phyloP scores from a whole-genome alignment of 495 filamentous ascomycete genomes.

The Lentithecium fluviatile region DNA sequence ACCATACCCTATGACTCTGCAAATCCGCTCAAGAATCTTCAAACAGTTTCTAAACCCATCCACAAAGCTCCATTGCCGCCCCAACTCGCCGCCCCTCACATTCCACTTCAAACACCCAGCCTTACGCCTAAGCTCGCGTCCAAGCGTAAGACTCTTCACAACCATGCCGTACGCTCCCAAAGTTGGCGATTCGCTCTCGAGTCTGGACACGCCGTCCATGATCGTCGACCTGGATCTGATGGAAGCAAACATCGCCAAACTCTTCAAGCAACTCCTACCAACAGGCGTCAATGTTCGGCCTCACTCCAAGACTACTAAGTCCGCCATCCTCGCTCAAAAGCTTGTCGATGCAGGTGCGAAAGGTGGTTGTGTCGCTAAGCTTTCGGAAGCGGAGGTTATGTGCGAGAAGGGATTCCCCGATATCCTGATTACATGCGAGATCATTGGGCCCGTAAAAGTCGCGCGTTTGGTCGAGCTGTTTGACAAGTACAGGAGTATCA shows the following conservation, averaged over 20 bases:
- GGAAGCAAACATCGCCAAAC: constrained; percentile 40
- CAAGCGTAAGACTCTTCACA: neutral
- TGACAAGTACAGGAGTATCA: constrained; percentile 25
- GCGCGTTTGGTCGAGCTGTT: constrained; percentile 37
- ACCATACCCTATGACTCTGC: too few relatives aligned
- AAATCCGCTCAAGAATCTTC: too few relatives aligned
- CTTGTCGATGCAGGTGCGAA: constrained; percentile 37
- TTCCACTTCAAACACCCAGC: too few relatives aligned
- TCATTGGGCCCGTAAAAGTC: constrained; percentile 39
- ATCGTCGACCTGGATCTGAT: constrained; percentile 42
- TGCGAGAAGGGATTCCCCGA: constrained; percentile 37
- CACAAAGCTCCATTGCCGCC: too few relatives aligned
- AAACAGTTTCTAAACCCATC: too few relatives aligned
- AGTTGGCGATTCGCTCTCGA: constrained; percentile 34
- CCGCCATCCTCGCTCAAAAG: constrained; percentile 35
- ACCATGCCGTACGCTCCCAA: constrained; percentile 36
- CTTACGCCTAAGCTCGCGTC: too few relatives aligned
- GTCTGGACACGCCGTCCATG: constrained; percentile 44
- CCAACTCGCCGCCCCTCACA: too few relatives aligned
- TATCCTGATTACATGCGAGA: constrained; percentile 43
- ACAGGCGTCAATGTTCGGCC: constrained; percentile 39
- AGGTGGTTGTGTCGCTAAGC: constrained; percentile 43
- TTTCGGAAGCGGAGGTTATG: constrained; percentile 43
- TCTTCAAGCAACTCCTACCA: constrained; percentile 35
- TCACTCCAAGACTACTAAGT: constrained; percentile 44